A percentile compares a stretch with the other conserved stretches of the same genome.
Evolutionary conservation across 352 stramenopile genomes (phyloP).

Genomic region (Phytophthora cryptogea): DNA sequence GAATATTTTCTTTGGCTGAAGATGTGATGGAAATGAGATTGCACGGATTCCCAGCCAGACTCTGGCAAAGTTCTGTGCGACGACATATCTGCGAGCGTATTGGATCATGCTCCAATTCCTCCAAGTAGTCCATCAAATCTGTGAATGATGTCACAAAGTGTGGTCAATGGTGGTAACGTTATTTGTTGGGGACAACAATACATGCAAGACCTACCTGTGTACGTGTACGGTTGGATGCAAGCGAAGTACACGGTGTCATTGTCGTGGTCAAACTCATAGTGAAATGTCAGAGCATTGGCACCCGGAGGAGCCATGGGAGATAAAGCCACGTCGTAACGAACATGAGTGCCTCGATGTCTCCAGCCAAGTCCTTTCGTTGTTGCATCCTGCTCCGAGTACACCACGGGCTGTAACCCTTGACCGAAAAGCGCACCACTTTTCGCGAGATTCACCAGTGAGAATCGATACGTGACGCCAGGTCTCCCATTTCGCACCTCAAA

Average conservation of each 20-base stretch:
- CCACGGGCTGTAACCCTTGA: constrained; percentile 74
- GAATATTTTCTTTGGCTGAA: constrained; percentile 39
- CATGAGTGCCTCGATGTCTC: constrained; percentile 58
- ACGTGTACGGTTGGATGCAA: constrained; percentile 88
- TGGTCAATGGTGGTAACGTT: not conserved
- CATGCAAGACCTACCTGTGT: constrained; percentile 53
- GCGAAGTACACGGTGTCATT: constrained; percentile 84
- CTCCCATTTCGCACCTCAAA: constrained; percentile 76
- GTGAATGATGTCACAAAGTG: not conserved
- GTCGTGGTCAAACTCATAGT: constrained; percentile 70
- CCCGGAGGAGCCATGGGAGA: constrained; percentile 43
- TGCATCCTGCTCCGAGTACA: constrained; percentile 74
- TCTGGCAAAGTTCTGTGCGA: constrained; percentile 83
- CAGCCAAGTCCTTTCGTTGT: constrained; percentile 51
- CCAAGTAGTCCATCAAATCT: constrained; percentile 81
- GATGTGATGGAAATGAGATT: constrained; percentile 91
- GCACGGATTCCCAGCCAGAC: constrained; percentile 80
- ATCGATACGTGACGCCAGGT: constrained; percentile 59
- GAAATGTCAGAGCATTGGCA: constrained; percentile 64
- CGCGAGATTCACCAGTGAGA: constrained; percentile 80
- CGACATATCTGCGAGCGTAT: constrained; percentile 47
- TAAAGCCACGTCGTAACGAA: constrained; percentile 63
- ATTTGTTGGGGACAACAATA: not conserved
- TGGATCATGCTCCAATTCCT: constrained; percentile 57
- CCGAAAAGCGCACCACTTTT: constrained; percentile 87